Percentiles rank a stretch among this genome's conserved stretches.
Evolutionary conservation across 2,329 filamentous ascomycete genomes (phyloP).

Genomic region (Neopestalotiopsis clavispora): DNA sequence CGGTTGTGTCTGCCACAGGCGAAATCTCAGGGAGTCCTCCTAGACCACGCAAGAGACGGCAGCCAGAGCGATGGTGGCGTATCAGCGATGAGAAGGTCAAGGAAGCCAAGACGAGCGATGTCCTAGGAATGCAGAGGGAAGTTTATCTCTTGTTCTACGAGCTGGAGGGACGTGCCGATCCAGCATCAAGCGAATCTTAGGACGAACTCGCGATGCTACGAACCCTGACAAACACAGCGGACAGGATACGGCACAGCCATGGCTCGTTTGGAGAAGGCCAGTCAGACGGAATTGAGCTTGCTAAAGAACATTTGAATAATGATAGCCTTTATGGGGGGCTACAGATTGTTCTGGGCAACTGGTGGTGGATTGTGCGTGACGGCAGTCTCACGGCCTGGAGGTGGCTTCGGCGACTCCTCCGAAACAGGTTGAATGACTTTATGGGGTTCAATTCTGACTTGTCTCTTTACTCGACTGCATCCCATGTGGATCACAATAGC

Average conservation of each 20-base stretch:
- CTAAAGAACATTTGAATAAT: neutral
- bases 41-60: conserved; percentile 55
- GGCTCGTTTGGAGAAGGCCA: neutral
- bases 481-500: neutral
- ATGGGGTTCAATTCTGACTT: conserved; percentile 8
- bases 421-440: neutral
- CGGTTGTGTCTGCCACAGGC: conserved; percentile 20
- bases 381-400: conserved; percentile 8
- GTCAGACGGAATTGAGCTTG: neutral
- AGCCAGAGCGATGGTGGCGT: conserved; percentile 89
- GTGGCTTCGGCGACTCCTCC: neutral
- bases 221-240: neutral
- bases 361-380: conserved; percentile 10
- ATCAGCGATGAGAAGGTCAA: conserved; percentile 98
- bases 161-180: conserved; percentile 60
- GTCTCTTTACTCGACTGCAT: neutral
- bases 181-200: conserved; percentile 19
- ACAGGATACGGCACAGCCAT: conserved; percentile 1
- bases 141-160: conserved; percentile 98
- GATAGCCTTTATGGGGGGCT: neutral
- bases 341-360: neutral
- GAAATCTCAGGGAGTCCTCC: conserved; percentile 15
- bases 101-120: conserved; percentile 89
- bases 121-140: conserved; percentile 91
- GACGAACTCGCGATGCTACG: conserved; percentile 10